These are phyloP conservation scores for Aspergillus fumigatiaffinis DNA, from an alignment of 2,329 filamentous ascomycete genomes.

Conservation along the genomic window DNA sequence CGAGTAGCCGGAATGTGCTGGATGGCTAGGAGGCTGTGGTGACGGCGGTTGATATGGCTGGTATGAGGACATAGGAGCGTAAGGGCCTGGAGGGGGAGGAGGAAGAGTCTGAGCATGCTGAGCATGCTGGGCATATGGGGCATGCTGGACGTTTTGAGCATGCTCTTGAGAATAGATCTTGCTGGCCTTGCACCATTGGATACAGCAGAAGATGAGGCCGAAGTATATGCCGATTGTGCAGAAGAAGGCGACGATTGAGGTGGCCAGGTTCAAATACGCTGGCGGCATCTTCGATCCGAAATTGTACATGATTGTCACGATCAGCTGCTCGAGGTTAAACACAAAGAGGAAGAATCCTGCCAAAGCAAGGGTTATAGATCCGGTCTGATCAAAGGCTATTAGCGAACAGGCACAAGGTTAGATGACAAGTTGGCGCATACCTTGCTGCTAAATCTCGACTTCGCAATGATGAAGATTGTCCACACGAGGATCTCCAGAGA, in stretches of 20 bases:
- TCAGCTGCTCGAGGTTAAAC: slow-evolving; percentile 5
- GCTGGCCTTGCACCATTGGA: slow-evolving; percentile 14
- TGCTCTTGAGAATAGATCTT: neutral
- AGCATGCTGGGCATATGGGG: neutral
- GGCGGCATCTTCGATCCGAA: slow-evolving; percentile 3
- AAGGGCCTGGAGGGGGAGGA: neutral
- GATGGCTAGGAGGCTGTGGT: slow-evolving; percentile 2
- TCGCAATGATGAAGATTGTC: slow-evolving; percentile 14
- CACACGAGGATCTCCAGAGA: slow-evolving; percentile 21
- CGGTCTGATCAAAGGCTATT: slow-evolving; percentile 7
- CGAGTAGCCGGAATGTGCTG: neutral
- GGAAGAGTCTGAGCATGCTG: neutral
- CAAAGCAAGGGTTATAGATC: slow-evolving; percentile 9
- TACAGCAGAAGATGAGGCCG: slow-evolving; percentile 17
- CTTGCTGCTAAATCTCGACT: slow-evolving; percentile 14
- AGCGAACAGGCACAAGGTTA: neutral
- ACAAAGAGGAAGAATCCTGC: slow-evolving; percentile 18
- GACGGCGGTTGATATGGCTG: slow-evolving; percentile 3
- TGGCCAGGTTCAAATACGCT: slow-evolving; percentile 6
- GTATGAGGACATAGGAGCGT: neutral
- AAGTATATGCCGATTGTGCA: slow-evolving; percentile 17
- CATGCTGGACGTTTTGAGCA: neutral
- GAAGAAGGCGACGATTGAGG: slow-evolving; percentile 13
- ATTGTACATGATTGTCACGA: slow-evolving; percentile 13
- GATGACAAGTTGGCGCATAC: slow-evolving; percentile 7